Base-by-base conservation (phyloP, 345 rosid species). In the Murraya koenigii region DNA sequence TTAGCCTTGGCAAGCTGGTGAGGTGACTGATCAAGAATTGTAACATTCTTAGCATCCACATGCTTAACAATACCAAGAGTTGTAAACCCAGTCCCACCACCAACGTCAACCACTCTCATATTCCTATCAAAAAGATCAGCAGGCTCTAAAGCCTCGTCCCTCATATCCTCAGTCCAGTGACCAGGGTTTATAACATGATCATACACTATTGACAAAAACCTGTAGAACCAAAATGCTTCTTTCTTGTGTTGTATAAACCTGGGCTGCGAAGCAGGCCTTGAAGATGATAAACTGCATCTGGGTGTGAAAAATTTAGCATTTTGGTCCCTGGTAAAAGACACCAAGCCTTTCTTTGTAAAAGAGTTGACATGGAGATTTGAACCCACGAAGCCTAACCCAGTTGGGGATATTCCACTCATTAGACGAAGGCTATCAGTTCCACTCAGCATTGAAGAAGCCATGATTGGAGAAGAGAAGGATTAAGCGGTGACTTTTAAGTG, bases 31-130 rank as follows among this genome's bases (percentile, higher is more conserved):
- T 82, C 88, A 44, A 82, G 82, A 63, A 85, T 85, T 20, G 88
- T 82, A 6, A 82, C 80, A 76, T 82, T 85, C 60, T 80, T 85
- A 67, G 88, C 84, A 72, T 85, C 84, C 52, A 85, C 86, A 76
- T 85, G 84, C 77, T 85, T 85, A 65, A 82, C 88, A 59, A 85
- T 85, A 36, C 85, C 85, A 68, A 80, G 76, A 75, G 88, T 85
- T 5, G 88, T 82, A 60, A 85, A 85, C 11, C 88, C 86, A 65
- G 84, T 85, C 13, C 86, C 88, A 25, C 86, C 88, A 38, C 86
- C 88, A n/a, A 85, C 85, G 80, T 85, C 84, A 5, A 85, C 81
- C 36, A 85, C 86, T 11, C 15, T 69, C 84, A 82, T 20, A 9
- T 76, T 82, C 81, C 79, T 78, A 70, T 78, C 75, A 52, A 30